Percentiles rank a stretch among this genome's conserved stretches.
Conservation (phyloP, 192 early-diverging fungal genomes). For the Coemansia sp. region DNA sequence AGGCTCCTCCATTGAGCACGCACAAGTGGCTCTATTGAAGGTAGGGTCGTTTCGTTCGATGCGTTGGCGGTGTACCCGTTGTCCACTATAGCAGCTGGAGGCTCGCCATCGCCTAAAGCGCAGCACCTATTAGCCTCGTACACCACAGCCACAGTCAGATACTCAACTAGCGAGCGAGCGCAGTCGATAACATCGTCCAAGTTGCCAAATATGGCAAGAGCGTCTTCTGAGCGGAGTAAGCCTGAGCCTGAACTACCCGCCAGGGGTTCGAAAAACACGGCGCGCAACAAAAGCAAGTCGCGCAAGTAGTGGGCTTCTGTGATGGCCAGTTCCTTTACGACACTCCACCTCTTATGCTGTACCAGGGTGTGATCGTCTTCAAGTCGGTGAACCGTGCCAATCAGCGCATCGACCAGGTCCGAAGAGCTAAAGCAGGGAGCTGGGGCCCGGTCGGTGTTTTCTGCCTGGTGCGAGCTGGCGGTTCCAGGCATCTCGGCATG, state of each 20-base stretch:
- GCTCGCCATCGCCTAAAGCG: conserved; percentile 10
- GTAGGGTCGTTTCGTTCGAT: background rate
- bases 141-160: conserved; percentile 62
- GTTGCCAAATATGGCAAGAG: conserved; percentile 77
- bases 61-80: background rate
- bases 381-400: conserved; percentile 47
- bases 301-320: conserved; percentile 74
- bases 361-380: conserved; percentile 47
- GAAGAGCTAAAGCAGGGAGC: conserved; percentile 30
- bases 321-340: conserved; percentile 74
- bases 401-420: conserved; percentile 45
- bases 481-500: background rate
- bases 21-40: background rate
- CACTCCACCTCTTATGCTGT: conserved; percentile 66
- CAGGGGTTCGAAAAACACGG: conserved; percentile 68
- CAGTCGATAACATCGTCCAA: conserved; percentile 72
- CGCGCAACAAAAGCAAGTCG: conserved; percentile 75
- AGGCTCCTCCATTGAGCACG: conserved; percentile 9
- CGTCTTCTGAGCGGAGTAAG: conserved; percentile 62
- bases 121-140: conserved; percentile 48
- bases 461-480: background rate
- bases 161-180: conserved; percentile 65
- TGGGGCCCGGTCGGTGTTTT: conserved; percentile 8
- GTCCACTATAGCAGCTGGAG: background rate
- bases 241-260: conserved; percentile 36